Percentiles rank a stretch among this genome's conserved stretches.
Conservation (phyloP, 1,139 yeast genomes). For the Candida frijolesensis region DNA sequence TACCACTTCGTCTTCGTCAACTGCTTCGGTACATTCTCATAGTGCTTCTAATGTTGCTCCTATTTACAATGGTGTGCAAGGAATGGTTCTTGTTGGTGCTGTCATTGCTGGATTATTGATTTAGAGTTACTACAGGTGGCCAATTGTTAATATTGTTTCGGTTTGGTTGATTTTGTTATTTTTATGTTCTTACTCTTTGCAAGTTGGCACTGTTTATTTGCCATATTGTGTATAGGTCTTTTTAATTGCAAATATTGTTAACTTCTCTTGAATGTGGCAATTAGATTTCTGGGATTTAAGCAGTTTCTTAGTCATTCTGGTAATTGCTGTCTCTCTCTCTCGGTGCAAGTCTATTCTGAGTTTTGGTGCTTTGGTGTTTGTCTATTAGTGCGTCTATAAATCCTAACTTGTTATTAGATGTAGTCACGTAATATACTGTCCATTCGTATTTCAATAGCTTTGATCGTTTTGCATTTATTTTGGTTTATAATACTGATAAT, state of each 20-base stretch:
- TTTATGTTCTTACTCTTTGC: neutral
- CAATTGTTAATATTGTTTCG: neutral
- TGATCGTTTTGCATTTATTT: constrained; percentile 6
- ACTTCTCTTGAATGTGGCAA: neutral
- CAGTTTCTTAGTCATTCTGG: neutral
- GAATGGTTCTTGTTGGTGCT: constrained; percentile 27
- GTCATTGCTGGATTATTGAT: constrained; percentile 28
- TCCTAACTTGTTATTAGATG: neutral
- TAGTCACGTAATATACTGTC: constrained; percentile 4
- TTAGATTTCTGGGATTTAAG: neutral
- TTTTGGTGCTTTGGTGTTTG: no score
- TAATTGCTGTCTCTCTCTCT: no score
- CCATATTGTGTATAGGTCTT: constrained; percentile 1
- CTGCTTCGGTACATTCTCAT: constrained; percentile 3
- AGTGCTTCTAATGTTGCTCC: constrained; percentile 9
- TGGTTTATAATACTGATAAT: constrained; percentile 28
- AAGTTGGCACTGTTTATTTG: neutral
- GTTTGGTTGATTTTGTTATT: neutral
- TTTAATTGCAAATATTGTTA: neutral
- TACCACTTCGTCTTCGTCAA: constrained; percentile 13
- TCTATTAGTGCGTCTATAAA: constrained; percentile 21
- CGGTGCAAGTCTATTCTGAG: no score
- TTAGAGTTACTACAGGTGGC: constrained; percentile 13
- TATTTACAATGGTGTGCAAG: constrained; percentile 16
- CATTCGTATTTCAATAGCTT: constrained; percentile 12